Conservation (phyloP, 176 grass and related monocot genomes). For the Avena eriantha region DNA sequence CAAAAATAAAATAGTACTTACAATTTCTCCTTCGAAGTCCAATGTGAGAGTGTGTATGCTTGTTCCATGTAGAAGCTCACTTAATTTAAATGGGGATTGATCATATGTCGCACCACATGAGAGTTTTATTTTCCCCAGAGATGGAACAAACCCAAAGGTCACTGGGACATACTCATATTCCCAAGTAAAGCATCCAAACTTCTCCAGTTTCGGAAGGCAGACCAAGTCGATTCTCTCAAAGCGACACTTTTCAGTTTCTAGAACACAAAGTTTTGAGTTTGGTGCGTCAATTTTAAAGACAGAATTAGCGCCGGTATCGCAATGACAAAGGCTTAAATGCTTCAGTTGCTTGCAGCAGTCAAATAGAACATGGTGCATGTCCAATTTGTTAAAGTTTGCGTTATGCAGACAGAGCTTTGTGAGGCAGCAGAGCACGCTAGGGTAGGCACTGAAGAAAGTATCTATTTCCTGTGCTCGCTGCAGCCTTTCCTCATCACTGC, state of each 20-base stretch:
- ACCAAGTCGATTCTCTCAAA: not conserved
- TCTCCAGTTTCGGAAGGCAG: not conserved
- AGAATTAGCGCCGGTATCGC: not conserved
- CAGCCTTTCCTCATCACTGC: not conserved
- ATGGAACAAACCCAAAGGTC: not conserved
- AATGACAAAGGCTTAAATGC: not conserved
- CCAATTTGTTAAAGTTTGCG: not conserved
- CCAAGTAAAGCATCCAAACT: not conserved
- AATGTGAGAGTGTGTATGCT: not conserved
- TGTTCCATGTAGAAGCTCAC: slow-evolving; percentile 16
- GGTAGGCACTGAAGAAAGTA: not conserved
- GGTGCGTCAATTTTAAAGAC: slow-evolving; percentile 16
- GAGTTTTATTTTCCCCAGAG: not conserved
- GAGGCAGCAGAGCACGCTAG: not conserved
- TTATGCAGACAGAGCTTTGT: not conserved
- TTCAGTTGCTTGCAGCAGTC: not conserved
- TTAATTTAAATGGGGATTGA: not conserved
- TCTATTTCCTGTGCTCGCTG: not conserved
- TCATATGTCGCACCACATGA: not conserved
- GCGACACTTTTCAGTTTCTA: not conserved
- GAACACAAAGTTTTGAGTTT: not conserved
- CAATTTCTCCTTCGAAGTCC: slow-evolving; percentile 28
- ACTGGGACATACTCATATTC: not conserved
- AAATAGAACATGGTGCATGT: slow-evolving; percentile 13
- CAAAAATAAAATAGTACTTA: not conserved